Evolutionary conservation across 768 basidiomycete genomes (phyloP), one percentile per base, ranked within the genome.

Genomic region (Boletus pseudo-olivaceus): DNA sequence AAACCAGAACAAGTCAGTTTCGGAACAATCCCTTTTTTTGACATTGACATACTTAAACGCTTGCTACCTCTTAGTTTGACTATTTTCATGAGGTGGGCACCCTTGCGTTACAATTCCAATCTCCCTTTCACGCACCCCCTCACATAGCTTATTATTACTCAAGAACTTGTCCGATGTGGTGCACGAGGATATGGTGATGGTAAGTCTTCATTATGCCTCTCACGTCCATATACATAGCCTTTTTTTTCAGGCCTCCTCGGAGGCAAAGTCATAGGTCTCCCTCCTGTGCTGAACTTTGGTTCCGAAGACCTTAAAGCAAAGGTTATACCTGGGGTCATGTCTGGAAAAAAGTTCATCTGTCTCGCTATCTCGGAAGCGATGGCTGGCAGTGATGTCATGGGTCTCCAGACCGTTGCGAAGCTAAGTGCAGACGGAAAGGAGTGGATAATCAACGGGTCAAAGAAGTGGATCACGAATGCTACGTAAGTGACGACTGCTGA

Each of bases 281-380:
- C 87, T 5, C 85, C 87, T 0, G 77, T 89, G n/a, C 68, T 86
- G 51, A 86, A 87, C 69, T 88, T 85, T 61, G 85, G 76, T 15
- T 74, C 75, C 42, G 73, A 75, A 5, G 79, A 78, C 47, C 56
- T 90, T 26, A 77, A 80, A 52, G 75, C 75, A 40, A 75, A 71
- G 57, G 63, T 80, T 45, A 56, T 82, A 7, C 73, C 75, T 12
- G 83, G 81, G 34, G 75, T 84, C 2, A 70, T 87, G 30, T 66
- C 75, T 7, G 84, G 82, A 17, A 82, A 84, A 71, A 87, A 87
- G 73, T 82, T 82, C 63, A 85, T 90, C 56, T 82, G 80, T 51
- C 74, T 90, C 26, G 88, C 88, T 49, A 88, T 90, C 55, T 83
- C 83, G 15, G 88, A 90, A 65, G 85, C 88, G 0, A 85, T 83